These are phyloP conservation scores for Sphaerostilbella broomeana DNA, from an alignment of 2,329 filamentous ascomycete species.

Conservation along the genomic window DNA sequence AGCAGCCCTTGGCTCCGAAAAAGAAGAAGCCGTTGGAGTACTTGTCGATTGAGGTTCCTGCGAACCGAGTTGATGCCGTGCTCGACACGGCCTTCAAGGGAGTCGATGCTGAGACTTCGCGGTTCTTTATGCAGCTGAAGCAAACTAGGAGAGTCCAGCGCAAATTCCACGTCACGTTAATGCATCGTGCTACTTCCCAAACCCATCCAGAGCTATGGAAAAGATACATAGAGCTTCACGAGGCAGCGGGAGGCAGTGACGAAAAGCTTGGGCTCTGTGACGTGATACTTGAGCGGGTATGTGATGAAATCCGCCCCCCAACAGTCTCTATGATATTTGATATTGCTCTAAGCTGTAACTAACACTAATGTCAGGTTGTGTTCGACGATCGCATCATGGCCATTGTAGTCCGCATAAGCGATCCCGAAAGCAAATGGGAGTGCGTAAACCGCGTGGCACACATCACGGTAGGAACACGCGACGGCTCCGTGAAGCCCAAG, in stretches of 20 bases:
- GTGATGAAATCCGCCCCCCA: slow-evolving; percentile 15
- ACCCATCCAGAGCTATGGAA: slow-evolving; percentile 68
- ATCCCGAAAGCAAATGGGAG: slow-evolving; percentile 51
- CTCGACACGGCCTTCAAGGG: slow-evolving; percentile 65
- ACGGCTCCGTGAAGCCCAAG: slow-evolving; percentile 72
- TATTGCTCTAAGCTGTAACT: background rate
- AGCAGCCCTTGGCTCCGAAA: slow-evolving; percentile 25
- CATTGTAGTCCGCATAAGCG: slow-evolving; percentile 70
- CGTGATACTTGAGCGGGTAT: slow-evolving; percentile 55
- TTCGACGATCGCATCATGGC: slow-evolving; percentile 88
- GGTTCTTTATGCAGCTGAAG: slow-evolving; percentile 69
- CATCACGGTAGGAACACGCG: slow-evolving; percentile 80
- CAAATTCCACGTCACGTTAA: slow-evolving; percentile 90
- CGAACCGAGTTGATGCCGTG: slow-evolving; percentile 39
- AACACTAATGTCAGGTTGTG: slow-evolving; percentile 49
- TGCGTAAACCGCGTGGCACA: slow-evolving; percentile 77
- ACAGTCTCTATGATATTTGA: slow-evolving; percentile 30
- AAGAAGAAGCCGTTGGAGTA: slow-evolving; percentile 50
- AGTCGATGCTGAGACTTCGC: slow-evolving; percentile 35
- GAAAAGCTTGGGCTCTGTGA: slow-evolving; percentile 53
- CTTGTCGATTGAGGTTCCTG: slow-evolving; percentile 44
- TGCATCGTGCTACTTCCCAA: slow-evolving; percentile 64
- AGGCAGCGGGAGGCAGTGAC: slow-evolving; percentile 25
- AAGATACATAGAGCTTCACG: slow-evolving; percentile 58
- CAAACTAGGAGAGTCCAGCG: slow-evolving; percentile 68